These are phyloP conservation scores for Madurella fahalii DNA, from an alignment of 2,329 filamentous ascomycete genomes.

Conservation along the genomic window DNA sequence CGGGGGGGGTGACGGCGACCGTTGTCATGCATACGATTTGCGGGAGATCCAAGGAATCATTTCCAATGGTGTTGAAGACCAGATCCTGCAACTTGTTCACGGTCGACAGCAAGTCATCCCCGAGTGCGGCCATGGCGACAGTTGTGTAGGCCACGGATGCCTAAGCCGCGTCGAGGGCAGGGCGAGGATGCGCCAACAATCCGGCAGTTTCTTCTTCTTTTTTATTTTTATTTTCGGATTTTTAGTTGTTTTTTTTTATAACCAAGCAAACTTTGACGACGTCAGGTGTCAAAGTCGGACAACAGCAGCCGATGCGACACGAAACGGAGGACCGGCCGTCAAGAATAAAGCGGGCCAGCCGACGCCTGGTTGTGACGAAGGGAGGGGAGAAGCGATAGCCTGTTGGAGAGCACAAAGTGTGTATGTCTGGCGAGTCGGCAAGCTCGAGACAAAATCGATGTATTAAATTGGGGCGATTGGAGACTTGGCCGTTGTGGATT, in stretches of 20 bases:
- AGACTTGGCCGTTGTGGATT: slow-evolving; percentile 20
- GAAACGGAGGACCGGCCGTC: slow-evolving; percentile 3
- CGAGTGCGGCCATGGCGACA: slow-evolving; percentile 77
- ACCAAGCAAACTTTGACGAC: background rate
- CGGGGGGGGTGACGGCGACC: background rate
- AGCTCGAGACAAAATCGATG: slow-evolving; percentile 21
- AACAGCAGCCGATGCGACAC: background rate
- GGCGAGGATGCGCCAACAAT: background rate
- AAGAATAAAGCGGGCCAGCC: slow-evolving; percentile 6
- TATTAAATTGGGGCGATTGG: slow-evolving; percentile 20
- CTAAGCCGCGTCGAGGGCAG: background rate
- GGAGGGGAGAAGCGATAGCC: slow-evolving; percentile 6
- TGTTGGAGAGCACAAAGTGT: slow-evolving; percentile 4
- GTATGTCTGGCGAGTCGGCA: background rate
- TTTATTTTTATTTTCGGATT: too few relatives aligned
- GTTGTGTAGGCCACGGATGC: background rate
- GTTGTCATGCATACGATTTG: slow-evolving; percentile 73
- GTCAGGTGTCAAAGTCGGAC: background rate
- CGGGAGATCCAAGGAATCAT: slow-evolving; percentile 92
- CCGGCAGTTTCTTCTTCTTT: background rate
- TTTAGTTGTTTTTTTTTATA: too few relatives aligned
- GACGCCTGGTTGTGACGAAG: slow-evolving; percentile 15
- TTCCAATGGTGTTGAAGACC: slow-evolving; percentile 99
- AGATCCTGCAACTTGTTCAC: slow-evolving; percentile 99
- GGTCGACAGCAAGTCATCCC: slow-evolving; percentile 88